phyloP scores from a whole-genome alignment of 2,329 filamentous ascomycete species.

The Orbilia oligospora region DNA sequence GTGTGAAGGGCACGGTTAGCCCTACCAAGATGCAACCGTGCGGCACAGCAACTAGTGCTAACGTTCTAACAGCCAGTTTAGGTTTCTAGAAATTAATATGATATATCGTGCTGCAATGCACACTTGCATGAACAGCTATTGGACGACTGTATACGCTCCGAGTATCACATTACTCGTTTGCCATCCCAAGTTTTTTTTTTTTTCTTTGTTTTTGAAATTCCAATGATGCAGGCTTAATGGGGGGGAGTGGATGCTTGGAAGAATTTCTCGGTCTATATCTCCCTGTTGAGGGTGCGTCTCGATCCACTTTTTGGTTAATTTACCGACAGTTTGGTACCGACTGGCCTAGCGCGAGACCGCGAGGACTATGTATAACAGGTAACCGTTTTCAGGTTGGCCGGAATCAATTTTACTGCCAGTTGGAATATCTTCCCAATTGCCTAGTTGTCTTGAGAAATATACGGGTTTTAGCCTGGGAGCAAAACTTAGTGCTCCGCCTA shows the following conservation, averaged over 20 bases:
- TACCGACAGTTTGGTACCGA: conserved; percentile 58
- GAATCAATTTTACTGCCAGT: conserved; percentile 40
- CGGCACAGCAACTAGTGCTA: conserved; percentile 50
- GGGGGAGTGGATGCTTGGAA: conserved; percentile 1
- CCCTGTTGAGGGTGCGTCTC: conserved; percentile 36
- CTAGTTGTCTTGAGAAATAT: conserved; percentile 25
- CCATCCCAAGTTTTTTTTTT: conserved; percentile 24
- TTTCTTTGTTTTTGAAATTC: conserved; percentile 32
- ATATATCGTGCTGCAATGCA: conserved; percentile 15
- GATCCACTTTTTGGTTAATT: conserved; percentile 50
- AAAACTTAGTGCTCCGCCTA: conserved; percentile 36
- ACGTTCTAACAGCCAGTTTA: conserved; percentile 27
- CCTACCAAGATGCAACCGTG: conserved; percentile 52
- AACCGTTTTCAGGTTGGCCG: conserved; percentile 56
- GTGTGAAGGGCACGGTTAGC: conserved; percentile 47
- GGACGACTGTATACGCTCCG: not conserved
- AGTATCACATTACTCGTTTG: conserved; percentile 19
- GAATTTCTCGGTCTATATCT: conserved; percentile 31
- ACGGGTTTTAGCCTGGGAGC: conserved; percentile 17
- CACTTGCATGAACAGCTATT: conserved; percentile 5
- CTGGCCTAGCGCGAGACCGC: conserved; percentile 52
- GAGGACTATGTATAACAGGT: conserved; percentile 49
- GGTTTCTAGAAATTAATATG: conserved; percentile 45
- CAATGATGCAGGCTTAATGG: conserved; percentile 13
- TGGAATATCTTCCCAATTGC: conserved; percentile 48